Conservation (phyloP, 352 stramenopile species). For the Blastocystis sp. region DNA sequence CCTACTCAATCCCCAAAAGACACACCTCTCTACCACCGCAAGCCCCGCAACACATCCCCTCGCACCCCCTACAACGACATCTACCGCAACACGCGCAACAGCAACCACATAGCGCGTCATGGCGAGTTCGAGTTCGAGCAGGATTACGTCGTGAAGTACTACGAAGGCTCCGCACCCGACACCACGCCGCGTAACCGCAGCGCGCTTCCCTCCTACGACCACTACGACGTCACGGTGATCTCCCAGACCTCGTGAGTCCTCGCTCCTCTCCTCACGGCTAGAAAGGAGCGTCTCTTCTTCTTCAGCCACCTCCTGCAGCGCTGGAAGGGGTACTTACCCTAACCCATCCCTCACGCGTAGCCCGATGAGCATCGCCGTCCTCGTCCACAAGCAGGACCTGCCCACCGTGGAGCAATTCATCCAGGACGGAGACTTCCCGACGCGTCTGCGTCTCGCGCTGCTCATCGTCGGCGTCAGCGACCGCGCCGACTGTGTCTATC, state of each 20-base stretch:
- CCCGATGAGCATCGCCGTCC: slow-evolving; percentile 38
- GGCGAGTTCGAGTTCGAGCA: slow-evolving; percentile 44
- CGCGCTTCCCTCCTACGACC: background rate
- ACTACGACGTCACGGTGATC: slow-evolving; percentile 50
- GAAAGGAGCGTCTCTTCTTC: slow-evolving; percentile 62
- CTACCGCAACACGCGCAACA: slow-evolving; percentile 16
- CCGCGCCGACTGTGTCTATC: slow-evolving; percentile 44
- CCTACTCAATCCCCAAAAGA: background rate
- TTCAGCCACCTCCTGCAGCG: slow-evolving; percentile 33
- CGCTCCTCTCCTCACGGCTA: background rate
- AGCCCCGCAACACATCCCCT: background rate
- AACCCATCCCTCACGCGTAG: slow-evolving; percentile 5
- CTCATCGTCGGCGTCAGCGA: background rate
- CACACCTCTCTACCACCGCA: background rate
- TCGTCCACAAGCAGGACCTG: slow-evolving; percentile 14
- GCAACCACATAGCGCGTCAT: background rate
- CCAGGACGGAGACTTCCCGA: slow-evolving; percentile 1
- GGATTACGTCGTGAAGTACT: slow-evolving; percentile 45
- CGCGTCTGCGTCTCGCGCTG: slow-evolving; percentile 31
- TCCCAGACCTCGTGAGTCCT: slow-evolving; percentile 35
- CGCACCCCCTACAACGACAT: slow-evolving; percentile 52
- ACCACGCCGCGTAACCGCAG: slow-evolving; percentile 33
- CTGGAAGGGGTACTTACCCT: slow-evolving; percentile 19
- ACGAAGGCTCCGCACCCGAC: slow-evolving; percentile 33
- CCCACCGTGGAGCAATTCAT: slow-evolving; percentile 17